Percentiles rank a stretch among this genome's conserved stretches.
phyloP scores from a whole-genome alignment of 176 grass and related monocot species.

The Sorghum bicolor region Sorghum_bicolor_NCBIv3 NC_012872.2:7136001-7136500 shows the following conservation, averaged over 20 bases:
- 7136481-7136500: slow-evolving; percentile 29
- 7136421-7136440: neutral
- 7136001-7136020: neutral
- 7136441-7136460: neutral
- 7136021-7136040: neutral
- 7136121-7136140: neutral
- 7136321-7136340: no score
- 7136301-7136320: no score
- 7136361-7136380: no score
- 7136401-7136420: no score
- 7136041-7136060: neutral
- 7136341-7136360: no score
- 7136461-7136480: neutral
- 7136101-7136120: neutral
- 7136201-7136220: no score
- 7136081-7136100: neutral
- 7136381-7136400: no score
- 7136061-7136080: neutral
- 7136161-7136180: neutral
- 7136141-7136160: neutral
- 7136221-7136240: no score
- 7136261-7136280: no score
- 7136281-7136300: no score
- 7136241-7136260: no score
- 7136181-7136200: no score